Evolutionary conservation across 2,329 filamentous ascomycete genomes (phyloP).

Genomic region (Arachnomyces sp.): DNA sequence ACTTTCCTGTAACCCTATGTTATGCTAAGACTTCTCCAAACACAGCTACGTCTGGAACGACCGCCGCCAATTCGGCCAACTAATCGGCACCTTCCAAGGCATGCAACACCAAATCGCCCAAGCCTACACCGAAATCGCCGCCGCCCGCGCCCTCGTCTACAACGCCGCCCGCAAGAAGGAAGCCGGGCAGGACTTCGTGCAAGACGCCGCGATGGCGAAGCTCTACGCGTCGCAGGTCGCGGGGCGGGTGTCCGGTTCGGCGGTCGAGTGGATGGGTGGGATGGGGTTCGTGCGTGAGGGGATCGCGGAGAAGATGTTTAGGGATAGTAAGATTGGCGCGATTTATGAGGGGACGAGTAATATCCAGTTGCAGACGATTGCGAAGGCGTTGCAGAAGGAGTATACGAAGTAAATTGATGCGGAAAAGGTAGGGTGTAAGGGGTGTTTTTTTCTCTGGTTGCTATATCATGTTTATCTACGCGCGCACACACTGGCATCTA

Average conservation of each 20-base stretch:
- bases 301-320: conserved; percentile 93
- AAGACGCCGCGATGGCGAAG: conserved; percentile 97
- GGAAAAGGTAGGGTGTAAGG: neutral
- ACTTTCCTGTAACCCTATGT: neutral
- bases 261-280: conserved; percentile 98
- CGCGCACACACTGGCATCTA: no score
- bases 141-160: conserved; percentile 85
- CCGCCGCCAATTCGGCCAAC: conserved; percentile 87
- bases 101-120: conserved; percentile 99
- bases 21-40: conserved; percentile 10
- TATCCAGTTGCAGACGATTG: conserved; percentile 63
- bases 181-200: conserved; percentile 87
- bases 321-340: conserved; percentile 96
- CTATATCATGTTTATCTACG: no score
- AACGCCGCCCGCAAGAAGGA: conserved; percentile 98
- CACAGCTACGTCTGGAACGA: conserved; percentile 90
- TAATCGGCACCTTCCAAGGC: conserved; percentile 94
- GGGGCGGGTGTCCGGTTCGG: conserved; percentile 71
- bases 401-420: conserved; percentile 47
- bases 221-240: conserved; percentile 90
- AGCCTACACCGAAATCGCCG: conserved; percentile 85
- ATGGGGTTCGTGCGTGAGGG: conserved; percentile 98
- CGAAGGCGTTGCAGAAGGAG: conserved; percentile 59
- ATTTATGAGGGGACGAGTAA: conserved; percentile 82
- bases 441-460: no score